Base-by-base conservation (phyloP, 257 asterid genomes). In the Nicotiana otophora region DNA sequence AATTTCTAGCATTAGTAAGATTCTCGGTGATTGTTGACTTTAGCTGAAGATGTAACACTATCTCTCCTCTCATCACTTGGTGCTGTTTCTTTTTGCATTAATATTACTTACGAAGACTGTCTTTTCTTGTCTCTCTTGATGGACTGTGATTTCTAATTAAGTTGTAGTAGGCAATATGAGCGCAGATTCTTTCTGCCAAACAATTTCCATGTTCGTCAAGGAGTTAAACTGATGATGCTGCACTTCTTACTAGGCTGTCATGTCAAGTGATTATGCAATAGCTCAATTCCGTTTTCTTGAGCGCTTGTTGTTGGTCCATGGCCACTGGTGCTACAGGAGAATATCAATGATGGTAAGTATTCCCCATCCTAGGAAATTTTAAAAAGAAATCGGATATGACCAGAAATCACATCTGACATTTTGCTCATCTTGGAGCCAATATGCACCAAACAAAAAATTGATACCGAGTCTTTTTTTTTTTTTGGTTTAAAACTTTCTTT, bases 291-390 rank as follows among this genome's bases (percentile, higher is more conserved):
- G 93, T 85, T 96, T 91, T 88, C 98, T 96, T 11, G 99, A 96
- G 88, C 94, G 98, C 58, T 89, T 96, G 66, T 67, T 96, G 88
- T 82, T 96, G 91, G 98, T 96, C 86, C 99, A 94, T 61, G 99
- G 99, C 66, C 99, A 96, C 89, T 96, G 99, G 99, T 96, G 98
- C 91, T 94, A 96, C 89, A 88, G 99, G 85, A 88, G 99, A 86
- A 92, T 96, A 90, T 88, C 99, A 8, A 83, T 94, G 98, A 94
- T 94, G 99, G 99, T 96, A 90, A 76, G 55, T 42, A 74, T 36
- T 46, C 77, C 16, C 7, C 66, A 15, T 70, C 54, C 79, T 48
- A 15, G 63, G 80, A 46, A 34, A 48, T 14, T 14, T 4, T 7
- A 75, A 51, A 51, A 28, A 26, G 7, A 26, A 74, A 48, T 74